Evolutionary conservation across 2,329 filamentous ascomycete species (phyloP).

Genomic region (Rosellinia necatrix): DNA sequence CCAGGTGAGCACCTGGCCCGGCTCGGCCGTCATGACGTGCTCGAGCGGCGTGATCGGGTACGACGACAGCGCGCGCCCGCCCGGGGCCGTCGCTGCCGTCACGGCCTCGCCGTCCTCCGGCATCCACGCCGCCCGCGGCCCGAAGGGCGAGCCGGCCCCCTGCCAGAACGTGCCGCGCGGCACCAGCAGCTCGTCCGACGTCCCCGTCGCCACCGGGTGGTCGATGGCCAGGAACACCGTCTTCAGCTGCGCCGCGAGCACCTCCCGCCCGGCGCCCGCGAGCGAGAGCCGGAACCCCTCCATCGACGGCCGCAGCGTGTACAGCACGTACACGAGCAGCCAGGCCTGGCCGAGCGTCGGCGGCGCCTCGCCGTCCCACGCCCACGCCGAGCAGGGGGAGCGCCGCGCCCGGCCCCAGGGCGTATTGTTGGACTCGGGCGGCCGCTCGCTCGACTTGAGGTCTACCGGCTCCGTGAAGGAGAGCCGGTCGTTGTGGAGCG

Average conservation of each 20-base stretch:
- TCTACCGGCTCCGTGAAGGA: constrained; percentile 52
- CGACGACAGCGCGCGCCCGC: constrained; percentile 47
- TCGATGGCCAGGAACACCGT: constrained; percentile 55
- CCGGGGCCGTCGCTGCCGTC: no score
- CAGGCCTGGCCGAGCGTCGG: constrained; percentile 57
- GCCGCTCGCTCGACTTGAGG: constrained; percentile 55
- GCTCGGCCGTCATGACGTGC: constrained; percentile 49
- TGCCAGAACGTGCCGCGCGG: constrained; percentile 69
- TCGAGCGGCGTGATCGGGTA: constrained; percentile 56
- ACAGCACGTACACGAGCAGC: constrained; percentile 58
- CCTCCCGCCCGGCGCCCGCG: constrained; percentile 44
- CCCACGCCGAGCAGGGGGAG: constrained; percentile 51
- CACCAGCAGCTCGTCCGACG: constrained; percentile 45
- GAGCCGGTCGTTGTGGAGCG: constrained; percentile 44
- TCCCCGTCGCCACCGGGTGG: constrained; percentile 47
- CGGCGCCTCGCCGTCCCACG: constrained; percentile 48
- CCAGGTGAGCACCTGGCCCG: constrained; percentile 47
- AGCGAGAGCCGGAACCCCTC: constrained; percentile 56
- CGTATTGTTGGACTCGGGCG: constrained; percentile 57
- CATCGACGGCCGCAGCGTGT: constrained; percentile 53
- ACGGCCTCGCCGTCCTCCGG: constrained; percentile 47
- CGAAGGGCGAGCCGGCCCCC: constrained; percentile 69
- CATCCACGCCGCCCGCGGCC: constrained; percentile 66
- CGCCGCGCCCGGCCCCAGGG: constrained; percentile 61
- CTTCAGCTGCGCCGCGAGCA: constrained; percentile 45